These are phyloP conservation scores for Thielaviopsis punctulata DNA, from an alignment of 2,329 filamentous ascomycete genomes.

Conservation along the genomic window DNA sequence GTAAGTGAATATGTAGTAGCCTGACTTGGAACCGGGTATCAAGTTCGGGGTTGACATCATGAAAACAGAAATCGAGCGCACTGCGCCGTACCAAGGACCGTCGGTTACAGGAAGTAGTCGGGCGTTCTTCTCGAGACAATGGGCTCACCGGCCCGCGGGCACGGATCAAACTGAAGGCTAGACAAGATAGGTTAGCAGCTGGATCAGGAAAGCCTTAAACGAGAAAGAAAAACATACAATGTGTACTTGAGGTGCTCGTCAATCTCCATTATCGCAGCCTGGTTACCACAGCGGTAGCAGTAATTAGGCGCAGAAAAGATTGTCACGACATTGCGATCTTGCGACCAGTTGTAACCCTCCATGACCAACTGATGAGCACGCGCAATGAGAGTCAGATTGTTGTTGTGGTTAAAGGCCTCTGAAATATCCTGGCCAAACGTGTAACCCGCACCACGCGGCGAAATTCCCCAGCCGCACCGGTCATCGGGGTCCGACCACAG, in stretches of 20 bases:
- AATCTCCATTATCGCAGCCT: constrained; percentile 99
- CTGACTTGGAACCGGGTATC: background rate
- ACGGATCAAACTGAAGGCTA: constrained; percentile 98
- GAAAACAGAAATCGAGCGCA: background rate
- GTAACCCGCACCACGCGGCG: constrained; percentile 83
- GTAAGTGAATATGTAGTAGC: background rate
- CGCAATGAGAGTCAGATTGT: constrained; percentile 86
- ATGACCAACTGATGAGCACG: constrained; percentile 96
- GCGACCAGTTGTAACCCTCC: constrained; percentile 99
- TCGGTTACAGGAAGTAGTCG: constrained; percentile 86
- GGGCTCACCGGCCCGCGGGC: constrained; percentile 88
- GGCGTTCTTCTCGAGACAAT: constrained; percentile 96
- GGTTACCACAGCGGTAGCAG: constrained; percentile 97
- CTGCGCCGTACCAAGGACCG: background rate
- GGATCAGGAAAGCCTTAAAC: background rate
- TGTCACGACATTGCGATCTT: constrained; percentile 93
- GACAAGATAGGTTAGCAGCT: constrained; percentile 15
- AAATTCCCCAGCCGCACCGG: constrained; percentile 89
- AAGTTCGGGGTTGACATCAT: constrained; percentile 2
- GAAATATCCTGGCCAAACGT: constrained; percentile 95
- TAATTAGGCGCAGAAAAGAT: constrained; percentile 95
- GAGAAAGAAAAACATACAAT: constrained; percentile 50
- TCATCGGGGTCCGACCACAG: constrained; percentile 98
- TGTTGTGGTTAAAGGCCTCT: constrained; percentile 98
- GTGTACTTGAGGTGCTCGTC: constrained; percentile 99